phyloP scores from a whole-genome alignment of 805 yeast species.

The Saccharomycopsis selenospora region DNA sequence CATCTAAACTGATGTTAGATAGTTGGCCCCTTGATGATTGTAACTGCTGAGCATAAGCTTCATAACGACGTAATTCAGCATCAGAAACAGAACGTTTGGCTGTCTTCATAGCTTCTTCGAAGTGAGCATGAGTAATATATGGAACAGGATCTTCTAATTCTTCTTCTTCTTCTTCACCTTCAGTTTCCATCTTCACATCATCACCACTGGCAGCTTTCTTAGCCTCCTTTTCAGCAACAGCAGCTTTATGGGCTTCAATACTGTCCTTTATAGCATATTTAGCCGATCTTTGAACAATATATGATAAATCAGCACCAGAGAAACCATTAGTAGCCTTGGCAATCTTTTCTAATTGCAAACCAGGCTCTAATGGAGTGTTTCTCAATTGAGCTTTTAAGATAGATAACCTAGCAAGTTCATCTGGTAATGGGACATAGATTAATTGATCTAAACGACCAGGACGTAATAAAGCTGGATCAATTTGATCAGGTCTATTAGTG shows the following conservation, averaged over 20 bases:
- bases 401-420: slow-evolving; percentile 87
- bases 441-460: slow-evolving; percentile 99
- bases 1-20: slow-evolving; percentile 80
- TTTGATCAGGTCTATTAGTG: slow-evolving; percentile 98
- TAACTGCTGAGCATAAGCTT: slow-evolving; percentile 94
- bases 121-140: slow-evolving; percentile 84
- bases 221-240: slow-evolving; percentile 35
- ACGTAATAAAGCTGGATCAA: slow-evolving; percentile 96
- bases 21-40: slow-evolving; percentile 95
- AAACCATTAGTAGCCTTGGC: slow-evolving; percentile 95
- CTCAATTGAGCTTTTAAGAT: slow-evolving; percentile 94
- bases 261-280: slow-evolving; percentile 97
- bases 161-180: slow-evolving; percentile 36
- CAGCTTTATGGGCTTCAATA: slow-evolving; percentile 68
- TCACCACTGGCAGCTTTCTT: slow-evolving; percentile 39
- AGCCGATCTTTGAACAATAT: slow-evolving; percentile 97
- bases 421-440: slow-evolving; percentile 97
- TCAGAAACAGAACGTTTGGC: slow-evolving; percentile 97
- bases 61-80: slow-evolving; percentile 96
- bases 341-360: slow-evolving; percentile 78
- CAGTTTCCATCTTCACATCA: slow-evolving; percentile 41
- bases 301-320: slow-evolving; percentile 97
- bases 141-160: slow-evolving; percentile 94
- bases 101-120: slow-evolving; percentile 99
- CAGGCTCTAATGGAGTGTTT: slow-evolving; percentile 98